phyloP scores from a whole-genome alignment of 345 rosid genomes.

The Salix arbutifolia region DNA sequence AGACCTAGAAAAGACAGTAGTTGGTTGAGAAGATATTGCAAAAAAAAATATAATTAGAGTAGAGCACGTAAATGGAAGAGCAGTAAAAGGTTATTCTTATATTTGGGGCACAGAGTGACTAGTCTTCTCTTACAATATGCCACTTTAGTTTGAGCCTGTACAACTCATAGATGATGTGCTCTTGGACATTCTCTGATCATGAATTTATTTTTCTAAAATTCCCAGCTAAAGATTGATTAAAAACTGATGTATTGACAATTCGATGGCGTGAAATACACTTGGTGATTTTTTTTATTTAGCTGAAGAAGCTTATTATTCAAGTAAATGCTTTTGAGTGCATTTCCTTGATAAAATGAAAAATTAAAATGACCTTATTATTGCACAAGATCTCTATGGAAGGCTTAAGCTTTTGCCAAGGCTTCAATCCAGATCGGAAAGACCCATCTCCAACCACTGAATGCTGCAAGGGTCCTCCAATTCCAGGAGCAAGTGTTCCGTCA shows the following conservation, averaged over 20 bases:
- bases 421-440: conserved; percentile 57
- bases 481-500: conserved; percentile 61
- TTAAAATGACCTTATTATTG: conserved; percentile 81
- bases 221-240: neutral
- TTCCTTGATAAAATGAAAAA: neutral
- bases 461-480: conserved; percentile 58
- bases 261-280: neutral
- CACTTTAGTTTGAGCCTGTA: neutral
- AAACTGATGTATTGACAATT: neutral
- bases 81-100: neutral
- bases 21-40: neutral
- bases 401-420: conserved; percentile 73
- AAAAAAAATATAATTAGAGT: neutral
- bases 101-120: neutral
- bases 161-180: neutral
- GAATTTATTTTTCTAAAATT: neutral
- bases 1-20: conserved; percentile 48
- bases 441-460: conserved; percentile 65
- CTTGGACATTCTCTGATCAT: neutral
- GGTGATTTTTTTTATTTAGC: neutral
- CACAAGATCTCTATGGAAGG: conserved; percentile 90
- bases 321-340: neutral
- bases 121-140: neutral
- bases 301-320: neutral
- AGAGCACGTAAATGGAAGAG: neutral